Base-by-base conservation (phyloP, 73 alveolate genomes). In the Paramecium octaurelia region DNA sequence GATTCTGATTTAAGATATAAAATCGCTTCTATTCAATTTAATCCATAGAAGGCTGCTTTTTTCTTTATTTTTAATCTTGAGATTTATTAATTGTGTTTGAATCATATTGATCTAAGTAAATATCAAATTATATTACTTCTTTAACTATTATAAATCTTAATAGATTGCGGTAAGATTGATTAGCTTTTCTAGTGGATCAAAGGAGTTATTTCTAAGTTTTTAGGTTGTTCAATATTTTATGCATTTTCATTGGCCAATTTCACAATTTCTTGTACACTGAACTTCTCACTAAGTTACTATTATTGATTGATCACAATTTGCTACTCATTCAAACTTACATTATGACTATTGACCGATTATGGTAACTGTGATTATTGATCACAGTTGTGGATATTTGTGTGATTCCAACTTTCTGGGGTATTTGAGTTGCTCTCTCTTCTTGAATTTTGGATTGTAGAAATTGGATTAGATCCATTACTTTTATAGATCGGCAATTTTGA, bases 381-480 rank as follows among this genome's bases (percentile, higher is more conserved):
- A 27, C 27, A 64, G 12, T 27, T 34, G 24, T 64, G 12, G 8
- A 64, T 27, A 27, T 64, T 34, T 0, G 44, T 42, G 16, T 46
- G 36, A 23, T 80, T 31, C 91, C 91, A 80, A 80, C 91, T 80
- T 80, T 80, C 91, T 44, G 91, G 91, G 12, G 91, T 80, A 27
- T 80, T 80, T 2, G 20, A 18, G 48, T 80, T 21, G 8, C 76
- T 44, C 27, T 80, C 91, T 46, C 91, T 80, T 80, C 91, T 80
- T 8, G 91, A 80, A 80, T 80, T 80, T 8, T 80, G 20, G 9
- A 80, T 48, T 20, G 91, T 44, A 0, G 76, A 44, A 31, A 80
- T 48, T 10, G 91, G 91, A 80, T 80, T 80, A 11, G 91, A 80
- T 21, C 84, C 84, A 64, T 64, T 64, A 64, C 50, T 64, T 64